These are phyloP conservation scores for Apiotrichum gracile DNA, from an alignment of 1,284 basidiomycete species.

Conservation along the genomic window DNA sequence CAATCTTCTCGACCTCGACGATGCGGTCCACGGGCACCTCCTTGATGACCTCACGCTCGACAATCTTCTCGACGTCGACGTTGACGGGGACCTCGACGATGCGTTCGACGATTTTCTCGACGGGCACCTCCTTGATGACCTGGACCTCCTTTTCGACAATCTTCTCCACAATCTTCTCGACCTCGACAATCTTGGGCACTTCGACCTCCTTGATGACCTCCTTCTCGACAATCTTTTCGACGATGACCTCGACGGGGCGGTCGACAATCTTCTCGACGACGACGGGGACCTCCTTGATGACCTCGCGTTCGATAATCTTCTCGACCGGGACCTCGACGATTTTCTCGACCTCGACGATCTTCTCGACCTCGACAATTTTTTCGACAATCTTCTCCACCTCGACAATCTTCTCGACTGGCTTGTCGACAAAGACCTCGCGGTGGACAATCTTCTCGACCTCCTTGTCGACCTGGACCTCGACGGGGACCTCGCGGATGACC, in stretches of 20 bases:
- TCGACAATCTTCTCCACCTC: constrained; percentile 40
- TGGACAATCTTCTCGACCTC: constrained; percentile 29
- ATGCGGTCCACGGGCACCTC: constrained; percentile 38
- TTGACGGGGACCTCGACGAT: constrained; percentile 27
- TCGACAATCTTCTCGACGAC: constrained; percentile 33
- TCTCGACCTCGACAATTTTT: constrained; percentile 43
- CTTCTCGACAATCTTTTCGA: constrained; percentile 43
- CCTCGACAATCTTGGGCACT: constrained; percentile 25
- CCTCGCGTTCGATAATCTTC: constrained; percentile 26
- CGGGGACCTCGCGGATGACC: constrained; percentile 20
- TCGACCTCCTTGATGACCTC: constrained; percentile 38
- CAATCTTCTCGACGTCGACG: constrained; percentile 30
- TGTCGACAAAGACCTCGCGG: too few relatives aligned
- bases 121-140: constrained; percentile 38
- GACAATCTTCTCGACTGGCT: constrained; percentile 22
- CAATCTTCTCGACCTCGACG: constrained; percentile 41
- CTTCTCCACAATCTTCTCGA: constrained; percentile 31
- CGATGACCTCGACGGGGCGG: constrained; percentile 42
- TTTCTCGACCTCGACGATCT: constrained; percentile 41
- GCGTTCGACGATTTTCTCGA: constrained; percentile 47
- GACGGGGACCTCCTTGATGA: constrained; percentile 28
- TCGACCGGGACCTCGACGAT: constrained; percentile 31
- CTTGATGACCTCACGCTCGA: constrained; percentile 37
- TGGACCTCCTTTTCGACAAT: constrained; percentile 37
- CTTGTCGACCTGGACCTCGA: constrained; percentile 36